These are phyloP conservation scores for Alternaria gansuensis DNA, from an alignment of 2,329 filamentous ascomycete genomes.

Conservation along the genomic window DNA sequence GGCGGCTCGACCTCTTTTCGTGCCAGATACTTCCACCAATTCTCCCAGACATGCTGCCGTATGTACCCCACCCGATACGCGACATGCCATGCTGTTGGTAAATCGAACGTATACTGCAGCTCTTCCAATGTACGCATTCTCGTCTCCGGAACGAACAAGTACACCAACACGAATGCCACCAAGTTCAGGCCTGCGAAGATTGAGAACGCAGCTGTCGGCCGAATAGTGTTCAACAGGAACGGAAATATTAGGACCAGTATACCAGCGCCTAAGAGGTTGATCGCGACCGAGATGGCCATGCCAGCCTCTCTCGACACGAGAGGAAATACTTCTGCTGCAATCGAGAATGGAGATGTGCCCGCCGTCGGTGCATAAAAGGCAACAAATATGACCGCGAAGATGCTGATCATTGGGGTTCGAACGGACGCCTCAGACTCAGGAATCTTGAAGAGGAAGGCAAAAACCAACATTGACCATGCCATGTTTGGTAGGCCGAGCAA, in stretches of 20 bases:
- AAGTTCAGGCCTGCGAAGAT: constrained; percentile 49
- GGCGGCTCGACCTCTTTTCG: constrained; percentile 26
- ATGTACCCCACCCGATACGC: constrained; percentile 28
- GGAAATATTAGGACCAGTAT: constrained; percentile 52
- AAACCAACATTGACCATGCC: constrained; percentile 37
- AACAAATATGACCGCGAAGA: constrained; percentile 33
- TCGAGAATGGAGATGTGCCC: constrained; percentile 37
- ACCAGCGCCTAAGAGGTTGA: constrained; percentile 52
- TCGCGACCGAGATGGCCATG: constrained; percentile 50
- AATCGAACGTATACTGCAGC: constrained; percentile 37
- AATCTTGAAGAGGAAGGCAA: constrained; percentile 33
- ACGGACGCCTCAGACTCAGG: constrained; percentile 11
- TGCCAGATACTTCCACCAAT: constrained; percentile 31
- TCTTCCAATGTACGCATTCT: constrained; percentile 36
- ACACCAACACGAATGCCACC: constrained; percentile 40
- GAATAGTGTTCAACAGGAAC: constrained; percentile 44
- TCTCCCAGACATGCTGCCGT: constrained; percentile 23
- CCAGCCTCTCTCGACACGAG: constrained; percentile 37
- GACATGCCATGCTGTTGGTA: constrained; percentile 33
- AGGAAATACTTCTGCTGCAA: constrained; percentile 35
- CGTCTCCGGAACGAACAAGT: constrained; percentile 43
- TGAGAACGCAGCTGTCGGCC: constrained; percentile 44
- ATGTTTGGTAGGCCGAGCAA: constrained; percentile 34
- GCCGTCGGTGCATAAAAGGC: constrained; percentile 34
- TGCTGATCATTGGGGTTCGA: constrained; percentile 23